Evolutionary conservation across 805 yeast species (phyloP), one percentile per base, ranked within the genome.

Genomic region (Candida morakotiae): DNA sequence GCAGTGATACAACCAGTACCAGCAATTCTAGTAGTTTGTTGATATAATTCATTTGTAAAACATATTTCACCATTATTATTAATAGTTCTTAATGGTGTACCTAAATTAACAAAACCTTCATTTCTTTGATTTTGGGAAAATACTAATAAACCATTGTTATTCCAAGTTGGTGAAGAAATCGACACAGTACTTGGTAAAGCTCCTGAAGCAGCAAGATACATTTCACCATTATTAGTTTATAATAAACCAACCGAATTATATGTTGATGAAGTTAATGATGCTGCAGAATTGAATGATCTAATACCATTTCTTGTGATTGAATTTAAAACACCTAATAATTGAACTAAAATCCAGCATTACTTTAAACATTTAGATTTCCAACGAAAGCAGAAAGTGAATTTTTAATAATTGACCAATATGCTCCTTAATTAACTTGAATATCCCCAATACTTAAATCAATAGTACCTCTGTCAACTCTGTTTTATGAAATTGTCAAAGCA

Each of bases 51-150:
- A 32, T 54, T 50, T 21, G 42, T 41, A 38, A 58, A 46, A 44
- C 64, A 58, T 36, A 58, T 56, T 16, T 49, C 44, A 38, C 64
- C 64, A 22, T 45, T 35, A 34, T 58, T 58, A 23, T 40, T 46
- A 23, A 57, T 49, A 14, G 42, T 28, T 5, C 45, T 41, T 13
- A 39, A 19, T 18, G 42, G 16, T 17, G 40, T 30, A 25, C 57
- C 58, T n/a, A 52, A 41, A 13, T 34, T 31, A 14, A 44, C 52
- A 20, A 29, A 30, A 21, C 45, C 48, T n/a, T 38, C 21, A 18
- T 35, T 33, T 39, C 47, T 40, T 9, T 38, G 5, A 6, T 28
- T 31, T 30, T 47, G 47, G 9, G 39, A 23, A 25, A 52, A 50
- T 6, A 41, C 47, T 36, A 52, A 40, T 10, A 48, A 42, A 28